Percentiles rank a stretch among this genome's conserved stretches.
Evolutionary conservation across 345 rosid genomes (phyloP).

Genomic region (Eutrema heterophyllum): DNA sequence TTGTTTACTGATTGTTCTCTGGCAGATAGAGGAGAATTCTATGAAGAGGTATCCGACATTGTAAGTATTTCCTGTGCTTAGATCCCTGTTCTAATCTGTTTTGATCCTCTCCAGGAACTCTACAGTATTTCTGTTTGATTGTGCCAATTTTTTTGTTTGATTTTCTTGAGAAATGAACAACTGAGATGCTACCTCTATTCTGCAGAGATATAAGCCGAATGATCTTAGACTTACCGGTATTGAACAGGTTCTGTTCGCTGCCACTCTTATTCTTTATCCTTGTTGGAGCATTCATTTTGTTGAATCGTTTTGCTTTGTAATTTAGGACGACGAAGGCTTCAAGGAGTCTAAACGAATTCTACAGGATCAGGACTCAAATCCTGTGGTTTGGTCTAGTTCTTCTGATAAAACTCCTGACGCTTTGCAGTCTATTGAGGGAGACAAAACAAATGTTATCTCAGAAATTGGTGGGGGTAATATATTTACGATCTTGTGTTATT

Average conservation of each 20-base stretch:
- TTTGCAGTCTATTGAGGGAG: conserved; percentile 25
- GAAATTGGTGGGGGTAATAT: conserved; percentile 37
- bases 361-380: conserved; percentile 42
- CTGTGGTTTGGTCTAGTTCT: conserved; percentile 32
- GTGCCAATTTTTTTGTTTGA: neutral
- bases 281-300: conserved; percentile 4
- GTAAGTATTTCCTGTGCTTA: conserved; percentile 38
- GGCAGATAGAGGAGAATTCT: conserved; percentile 60
- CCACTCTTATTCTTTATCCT: neutral
- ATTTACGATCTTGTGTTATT: neutral
- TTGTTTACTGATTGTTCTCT: conserved; percentile 34
- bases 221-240: conserved; percentile 42
- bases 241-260: conserved; percentile 33
- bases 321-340: conserved; percentile 55
- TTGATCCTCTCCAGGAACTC: neutral
- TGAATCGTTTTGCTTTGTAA: conserved; percentile 21
- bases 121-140: neutral
- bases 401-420: conserved; percentile 24
- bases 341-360: conserved; percentile 58
- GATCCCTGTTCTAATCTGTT: neutral
- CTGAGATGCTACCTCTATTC: conserved; percentile 17
- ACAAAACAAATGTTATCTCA: conserved; percentile 15
- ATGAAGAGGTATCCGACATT: conserved; percentile 50
- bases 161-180: neutral
- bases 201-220: conserved; percentile 55